Base-by-base conservation (phyloP, 2,329 filamentous ascomycete species). In the Calonectria montana region DNA sequence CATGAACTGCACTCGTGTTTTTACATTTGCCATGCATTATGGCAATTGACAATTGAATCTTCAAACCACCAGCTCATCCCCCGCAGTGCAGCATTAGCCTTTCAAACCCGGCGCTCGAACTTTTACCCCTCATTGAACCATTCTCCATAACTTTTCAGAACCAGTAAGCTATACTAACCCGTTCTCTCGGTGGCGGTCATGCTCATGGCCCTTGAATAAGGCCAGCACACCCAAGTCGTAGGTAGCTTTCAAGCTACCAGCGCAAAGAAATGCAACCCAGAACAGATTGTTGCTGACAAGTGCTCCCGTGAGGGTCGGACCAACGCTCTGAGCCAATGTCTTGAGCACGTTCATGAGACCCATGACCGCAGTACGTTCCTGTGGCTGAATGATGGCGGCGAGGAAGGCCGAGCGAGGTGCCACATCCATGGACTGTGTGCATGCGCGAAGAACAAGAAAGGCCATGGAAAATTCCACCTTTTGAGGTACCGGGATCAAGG, bases 351-450 rank as follows among this genome's bases (percentile, higher is more conserved):
- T 67, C 41, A 67, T 67, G 9, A 57, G 15, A 16, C 93, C 93
- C 89, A 95, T 92, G 13, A 94, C 89, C 0, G 92, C 91, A 0
- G 93, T 95, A 1, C 93, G 88, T 81, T 95, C 93, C 2, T 87
- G 84, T 0, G 92, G 88, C 12, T 89, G 87, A 3, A 95, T 87
- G 0, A 91, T 88, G 1, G 91, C 89, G 0, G 93, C 90, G 2
- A 95, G 82, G 79, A 95, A 94, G 0, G 93, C 93, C 3, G 90
- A 88, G 10, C 93, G 88, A 0, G 93, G 93, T 0, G 91, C 93
- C 25, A 89, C 88, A 75, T 95, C 93, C 93, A 95, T 95, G 61
- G 86, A 91, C 67, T 90, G 88, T 0, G 89, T 88, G 72, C 89
- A 90, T 0, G 92, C 87, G 9, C 93, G 88, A 13, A 93, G 84